These are phyloP conservation scores for Ceratocystis lukuohia DNA, from an alignment of 2,329 filamentous ascomycete genomes.

Conservation along the genomic window DNA sequence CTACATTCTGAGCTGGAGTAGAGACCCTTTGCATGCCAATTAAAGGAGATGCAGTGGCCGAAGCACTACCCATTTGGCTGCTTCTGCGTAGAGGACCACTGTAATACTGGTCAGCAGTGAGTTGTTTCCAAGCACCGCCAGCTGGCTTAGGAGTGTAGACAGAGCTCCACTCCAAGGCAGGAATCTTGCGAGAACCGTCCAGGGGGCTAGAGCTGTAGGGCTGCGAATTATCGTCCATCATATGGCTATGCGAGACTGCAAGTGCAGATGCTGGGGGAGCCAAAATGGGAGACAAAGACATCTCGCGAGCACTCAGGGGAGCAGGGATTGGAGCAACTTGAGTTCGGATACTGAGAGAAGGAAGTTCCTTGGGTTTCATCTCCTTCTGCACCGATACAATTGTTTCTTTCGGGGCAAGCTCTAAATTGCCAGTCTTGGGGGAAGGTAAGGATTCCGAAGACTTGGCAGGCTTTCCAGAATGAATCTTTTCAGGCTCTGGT, in stretches of 20 bases:
- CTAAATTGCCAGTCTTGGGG: not conserved
- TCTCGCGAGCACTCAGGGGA: not conserved
- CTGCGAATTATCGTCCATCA: not conserved
- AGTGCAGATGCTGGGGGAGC: not conserved
- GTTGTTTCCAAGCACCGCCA: conserved; percentile 15
- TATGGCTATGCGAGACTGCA: not conserved
- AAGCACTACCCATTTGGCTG: conserved; percentile 5
- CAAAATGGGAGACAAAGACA: conserved; percentile 6
- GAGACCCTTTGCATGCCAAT: conserved; percentile 1
- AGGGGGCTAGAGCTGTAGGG: not conserved
- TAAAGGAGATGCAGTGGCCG: conserved; percentile 11
- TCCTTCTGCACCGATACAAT: not conserved
- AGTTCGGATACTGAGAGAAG: not conserved
- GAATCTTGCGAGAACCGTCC: conserved; percentile 11
- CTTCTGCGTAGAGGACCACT: conserved; percentile 13
- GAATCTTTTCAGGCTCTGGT: not conserved
- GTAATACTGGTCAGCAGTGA: conserved; percentile 19
- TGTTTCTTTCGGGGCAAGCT: not conserved
- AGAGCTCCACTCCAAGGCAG: conserved; percentile 16
- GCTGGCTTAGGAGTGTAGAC: conserved; percentile 19
- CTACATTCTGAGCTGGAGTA: conserved; percentile 6
- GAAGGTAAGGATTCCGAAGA: not conserved
- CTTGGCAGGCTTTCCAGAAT: not conserved
- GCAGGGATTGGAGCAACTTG: not conserved
- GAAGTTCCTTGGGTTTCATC: not conserved